Evolutionary conservation across 2,329 filamentous ascomycete species (phyloP), one percentile per base, ranked within the genome.

Genomic region (Sordariomycetes sp.): DNA sequence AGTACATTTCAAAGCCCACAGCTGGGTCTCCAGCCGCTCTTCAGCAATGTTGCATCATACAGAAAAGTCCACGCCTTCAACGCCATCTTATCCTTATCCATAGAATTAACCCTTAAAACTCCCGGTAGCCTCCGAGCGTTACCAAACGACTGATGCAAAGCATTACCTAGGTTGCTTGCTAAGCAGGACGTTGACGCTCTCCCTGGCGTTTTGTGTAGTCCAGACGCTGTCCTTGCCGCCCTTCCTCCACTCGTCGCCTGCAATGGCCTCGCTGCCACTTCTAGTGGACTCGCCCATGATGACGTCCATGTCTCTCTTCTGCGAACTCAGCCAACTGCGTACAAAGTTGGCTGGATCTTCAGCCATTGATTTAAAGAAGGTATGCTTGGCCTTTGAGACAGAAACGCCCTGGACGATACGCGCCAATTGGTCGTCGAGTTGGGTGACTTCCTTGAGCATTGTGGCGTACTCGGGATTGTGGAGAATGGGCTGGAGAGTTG

Each of bases 221-320:
- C 73, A 78, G 20, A 76, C 55, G 40, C 72, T 72, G 30, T 64
- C 60, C 38, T 54, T 55, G 5, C 72, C 72, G 11, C 72, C 70
- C 39, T 70, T 70, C 41, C 82, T 70, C 79, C 82, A 88, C 54
- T 86, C 82, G 44, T 79, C 75, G 4, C 72, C 72, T 3, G 58
- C 59, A 3, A 65, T 61, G 41, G 70, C 61, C 42, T 76, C 70
- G 30, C 69, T 66, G 23, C 71, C 65, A 61, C 83, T 64, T 35
- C 79, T 70, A 33, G 76, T 73, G 2, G 80, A 78, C 58, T 95
- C 88, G 38, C 87, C 90, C 41, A 92, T 71, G 31, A 95, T 81
- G 6, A 92, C 78, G 50, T 94, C 87, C 23, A 95, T 66, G 54
- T 96, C 90, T 32, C 88, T 72, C 61, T 87, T 87, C 64, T 98